Base-by-base conservation (phyloP, 352 stramenopile species). In the Pythium utonaiense region DNA sequence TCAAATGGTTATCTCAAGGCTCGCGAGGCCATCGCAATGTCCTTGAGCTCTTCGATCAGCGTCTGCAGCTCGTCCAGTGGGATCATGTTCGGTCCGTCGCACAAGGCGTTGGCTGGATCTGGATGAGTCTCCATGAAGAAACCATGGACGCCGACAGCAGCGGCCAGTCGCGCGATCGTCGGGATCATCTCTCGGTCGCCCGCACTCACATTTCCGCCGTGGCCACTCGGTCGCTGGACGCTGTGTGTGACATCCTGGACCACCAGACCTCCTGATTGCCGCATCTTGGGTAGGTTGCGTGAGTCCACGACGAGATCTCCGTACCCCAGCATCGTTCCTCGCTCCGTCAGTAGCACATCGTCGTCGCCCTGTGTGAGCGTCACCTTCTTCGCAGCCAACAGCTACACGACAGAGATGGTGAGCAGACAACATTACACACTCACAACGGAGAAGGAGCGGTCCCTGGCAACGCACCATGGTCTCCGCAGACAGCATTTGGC, bases 101-200 rank as follows among this genome's bases (percentile, higher is more conserved):
- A 91, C 7, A 89, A 69, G 10, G 83, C 86, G 1, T 63, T 60
- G 3, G 64, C 67, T 16, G 82, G 83, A 27, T 89, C 64, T n/a
- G 86, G 83, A 45, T 95, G 82, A n/a, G 86, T 95, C 68, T 95
- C 86, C 50, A 96, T 78, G 72, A 96, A 96, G 57, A 96, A 89
- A 3, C 86, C 88, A 53, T 95, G 76, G n/a, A 94, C 86, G 28
- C 88, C 86, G 10, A 94, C 85, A 8, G 86, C 86, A 2, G 83
- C 83, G 6, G 87, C 86, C 77, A 94, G 86, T 48, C 82, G 77
- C 7, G 86, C 84, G 51, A 96, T 95, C 6, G 86, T 92, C 34
- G 86, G 74, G 62, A 92, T 92, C 60, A 88, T 90, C 53, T 92
- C 83, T n/a, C 73, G 78, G 57, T 93, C 75, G 6, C 86, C 84